Conservation (phyloP, 2,329 filamentous ascomycete species). For the Trichophyton benhamiae region DNA sequence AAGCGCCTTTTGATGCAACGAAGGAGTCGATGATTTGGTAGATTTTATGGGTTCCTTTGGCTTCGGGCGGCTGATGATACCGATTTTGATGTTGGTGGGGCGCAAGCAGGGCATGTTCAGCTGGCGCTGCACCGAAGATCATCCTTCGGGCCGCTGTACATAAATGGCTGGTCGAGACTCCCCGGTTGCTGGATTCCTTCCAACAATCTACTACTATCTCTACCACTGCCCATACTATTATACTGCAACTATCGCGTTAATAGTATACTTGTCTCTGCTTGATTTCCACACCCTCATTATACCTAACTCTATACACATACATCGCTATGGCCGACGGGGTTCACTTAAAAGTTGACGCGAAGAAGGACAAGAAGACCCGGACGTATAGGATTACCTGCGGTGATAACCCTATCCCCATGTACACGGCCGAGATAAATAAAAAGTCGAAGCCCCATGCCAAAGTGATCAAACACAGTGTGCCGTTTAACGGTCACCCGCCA, state of each 20-base stretch:
- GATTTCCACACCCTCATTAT: background rate
- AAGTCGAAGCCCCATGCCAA: conserved; percentile 9
- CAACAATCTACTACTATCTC: background rate
- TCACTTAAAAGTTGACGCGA: background rate
- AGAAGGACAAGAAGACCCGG: background rate
- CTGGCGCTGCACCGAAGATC: background rate
- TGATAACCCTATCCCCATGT: conserved; percentile 7
- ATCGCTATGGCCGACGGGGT: background rate
- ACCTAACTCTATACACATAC: background rate
- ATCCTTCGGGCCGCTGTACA: background rate
- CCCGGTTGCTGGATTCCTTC: background rate
- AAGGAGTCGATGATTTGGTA: background rate
- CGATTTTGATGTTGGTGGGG: background rate
- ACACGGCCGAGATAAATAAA: conserved; percentile 9
- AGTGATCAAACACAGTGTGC: background rate
- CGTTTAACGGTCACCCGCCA: background rate
- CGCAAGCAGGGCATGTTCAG: background rate
- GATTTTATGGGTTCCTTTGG: background rate
- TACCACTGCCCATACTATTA: too few relatives aligned
- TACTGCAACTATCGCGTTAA: background rate
- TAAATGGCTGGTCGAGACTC: background rate
- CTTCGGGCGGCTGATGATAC: background rate
- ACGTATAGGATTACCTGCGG: conserved; percentile 5
- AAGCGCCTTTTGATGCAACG: background rate
- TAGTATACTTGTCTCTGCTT: background rate